Conservation (phyloP, 805 yeast genomes). For the Schwanniomyces polymorphus region DNA sequence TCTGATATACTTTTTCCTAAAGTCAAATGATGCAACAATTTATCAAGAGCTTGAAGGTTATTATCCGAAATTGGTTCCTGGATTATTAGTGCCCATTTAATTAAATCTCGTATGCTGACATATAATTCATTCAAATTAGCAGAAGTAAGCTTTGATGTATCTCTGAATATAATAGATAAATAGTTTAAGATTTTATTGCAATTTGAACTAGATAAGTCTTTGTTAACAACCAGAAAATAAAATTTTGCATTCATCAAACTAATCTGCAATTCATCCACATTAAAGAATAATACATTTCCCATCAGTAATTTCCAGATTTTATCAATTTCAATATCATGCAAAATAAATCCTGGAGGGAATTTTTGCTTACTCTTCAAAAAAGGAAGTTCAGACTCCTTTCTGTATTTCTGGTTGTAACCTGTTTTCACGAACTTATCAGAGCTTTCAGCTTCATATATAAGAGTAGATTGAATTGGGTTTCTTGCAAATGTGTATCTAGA, state of each 20-base stretch:
- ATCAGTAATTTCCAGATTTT: slow-evolving; percentile 12
- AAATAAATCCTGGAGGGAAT: slow-evolving; percentile 12
- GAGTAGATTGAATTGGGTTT: slow-evolving; percentile 27
- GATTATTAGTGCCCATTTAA: slow-evolving; percentile 31
- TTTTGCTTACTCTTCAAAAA: not conserved
- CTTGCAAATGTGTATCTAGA: slow-evolving; percentile 19
- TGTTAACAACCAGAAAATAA: slow-evolving; percentile 23
- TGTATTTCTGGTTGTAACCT: not conserved
- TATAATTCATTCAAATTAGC: slow-evolving; percentile 12
- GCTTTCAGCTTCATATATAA: slow-evolving; percentile 37
- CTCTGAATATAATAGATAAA: slow-evolving; percentile 15
- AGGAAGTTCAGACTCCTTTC: not conserved
- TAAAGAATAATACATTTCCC: slow-evolving; percentile 14
- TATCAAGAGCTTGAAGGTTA: slow-evolving; percentile 13
- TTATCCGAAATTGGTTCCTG: slow-evolving; percentile 24
- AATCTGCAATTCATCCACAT: slow-evolving; percentile 12
- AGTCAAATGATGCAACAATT: slow-evolving; percentile 10
- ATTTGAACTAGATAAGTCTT: slow-evolving; percentile 14
- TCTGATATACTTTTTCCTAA: not conserved
- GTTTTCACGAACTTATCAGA: slow-evolving; percentile 8
- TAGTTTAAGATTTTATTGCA: slow-evolving; percentile 16
- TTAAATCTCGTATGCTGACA: slow-evolving; percentile 17
- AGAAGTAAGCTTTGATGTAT: slow-evolving; percentile 1
- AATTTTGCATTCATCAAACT: slow-evolving; percentile 19
- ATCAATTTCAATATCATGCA: slow-evolving; percentile 13